Base-by-base conservation (phyloP, 768 basidiomycete species). In the Kwoniella dendrophila region DNA sequence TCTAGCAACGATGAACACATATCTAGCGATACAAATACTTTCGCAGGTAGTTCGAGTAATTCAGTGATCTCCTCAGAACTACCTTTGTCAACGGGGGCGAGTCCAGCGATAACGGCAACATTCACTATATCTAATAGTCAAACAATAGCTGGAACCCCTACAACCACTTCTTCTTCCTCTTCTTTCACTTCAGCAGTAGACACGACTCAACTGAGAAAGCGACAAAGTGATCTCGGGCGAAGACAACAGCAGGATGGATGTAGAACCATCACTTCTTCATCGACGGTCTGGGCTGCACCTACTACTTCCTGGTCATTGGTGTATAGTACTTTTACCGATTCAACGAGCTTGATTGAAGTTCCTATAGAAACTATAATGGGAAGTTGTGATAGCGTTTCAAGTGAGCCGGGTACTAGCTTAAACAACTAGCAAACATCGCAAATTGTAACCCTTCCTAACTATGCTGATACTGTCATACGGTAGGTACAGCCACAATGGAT, bases 301-400 rank as follows among this genome's bases (percentile, higher is more conserved):
- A 48, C 45, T 12, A 58, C 56, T 1, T 58, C 56, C 4, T 58
- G 56, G 56, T 58, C 56, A 6, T 11, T 47, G n/a, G 34, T 58
- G 8, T 49, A 10, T 33, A 45, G 20, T 22, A 26, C 43, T n/a
- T n/a, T n/a, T 11, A 56, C 41, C 10, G 41, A 44, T 5, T 55
- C 53, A 29, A 44, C 53, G 12, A 55, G 53, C 27, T 16, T 40
- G 53, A 20, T 55, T 2, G 41, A 40, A 16, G 29, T 43, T 20
- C 53, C 53, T 30, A 30, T 26, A 7, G 49, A 51, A 11, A 51
- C 49, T 26, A 22, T 51, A 14, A 51, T 51, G 49, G 49, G 49
- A 18, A 32, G 49, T 16, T 51, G 49, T 51, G 49, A 51, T 7
- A 33, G 49, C 24, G 24, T 24, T 10, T 20, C 18, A 8, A 18